Percentiles rank a stretch among this genome's conserved stretches.
Conservation (phyloP, 192 early-diverging fungal species). For the Coemansia brasiliensis region DNA sequence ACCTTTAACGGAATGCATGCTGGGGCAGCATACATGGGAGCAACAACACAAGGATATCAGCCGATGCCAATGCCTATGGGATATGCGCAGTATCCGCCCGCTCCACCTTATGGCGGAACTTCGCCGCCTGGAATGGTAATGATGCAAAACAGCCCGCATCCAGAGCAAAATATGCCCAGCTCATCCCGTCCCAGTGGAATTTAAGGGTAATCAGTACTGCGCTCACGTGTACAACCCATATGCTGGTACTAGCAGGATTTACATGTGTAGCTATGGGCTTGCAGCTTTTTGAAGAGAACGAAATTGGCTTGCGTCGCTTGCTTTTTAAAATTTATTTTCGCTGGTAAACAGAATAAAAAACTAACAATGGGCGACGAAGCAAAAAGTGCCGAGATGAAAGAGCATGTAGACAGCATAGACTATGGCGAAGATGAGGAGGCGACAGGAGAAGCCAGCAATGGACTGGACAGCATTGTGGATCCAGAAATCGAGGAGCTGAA, state of each 20-base stretch:
- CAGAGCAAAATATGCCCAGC: conserved; percentile 28
- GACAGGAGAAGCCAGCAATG: conserved; percentile 8
- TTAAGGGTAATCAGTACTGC: neutral
- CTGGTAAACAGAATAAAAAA: neutral
- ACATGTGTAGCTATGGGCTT: neutral
- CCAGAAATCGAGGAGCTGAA: conserved; percentile 49
- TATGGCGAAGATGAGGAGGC: conserved; percentile 25
- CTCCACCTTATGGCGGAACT: conserved; percentile 26
- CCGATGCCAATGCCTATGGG: conserved; percentile 47
- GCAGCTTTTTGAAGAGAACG: too few species aligned
- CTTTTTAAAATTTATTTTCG: conserved; percentile 9
- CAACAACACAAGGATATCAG: conserved; percentile 41
- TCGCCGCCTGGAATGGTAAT: conserved; percentile 44
- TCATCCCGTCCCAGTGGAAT: conserved; percentile 9
- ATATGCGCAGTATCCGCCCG: conserved; percentile 44
- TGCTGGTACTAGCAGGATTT: too few species aligned
- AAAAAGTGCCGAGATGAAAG: conserved; percentile 9
- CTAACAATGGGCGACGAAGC: conserved; percentile 4
- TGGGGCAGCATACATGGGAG: conserved; percentile 35
- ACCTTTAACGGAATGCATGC: conserved; percentile 39
- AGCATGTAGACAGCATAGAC: conserved; percentile 18
- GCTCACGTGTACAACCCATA: too few species aligned
- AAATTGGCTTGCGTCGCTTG: too few species aligned
- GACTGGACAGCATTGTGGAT: conserved; percentile 18
- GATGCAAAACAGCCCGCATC: conserved; percentile 40